Evolutionary conservation across 257 asterid genomes (phyloP), one percentile per base, ranked within the genome.

Genomic region (Linaria vulgaris): DNA sequence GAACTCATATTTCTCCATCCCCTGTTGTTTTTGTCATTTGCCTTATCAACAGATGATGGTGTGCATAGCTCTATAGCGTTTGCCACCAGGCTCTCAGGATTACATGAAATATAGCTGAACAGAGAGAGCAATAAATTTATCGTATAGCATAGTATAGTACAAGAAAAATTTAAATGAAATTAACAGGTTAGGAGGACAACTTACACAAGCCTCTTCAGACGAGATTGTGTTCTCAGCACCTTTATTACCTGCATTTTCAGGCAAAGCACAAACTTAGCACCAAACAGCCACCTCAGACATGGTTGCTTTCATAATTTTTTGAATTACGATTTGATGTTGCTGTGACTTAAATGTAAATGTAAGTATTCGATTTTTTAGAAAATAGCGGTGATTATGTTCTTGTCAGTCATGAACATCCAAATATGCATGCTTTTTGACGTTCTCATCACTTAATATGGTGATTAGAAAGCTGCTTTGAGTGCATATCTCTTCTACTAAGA

Each of bases 21-120:
- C 63, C 87, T 22, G 76, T 87, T 90, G 78, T 85, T 85, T 72
- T 80, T 86, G 69, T 85, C 78, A 59, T 67, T 73, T 34, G 79
- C 88, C 67, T 81, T 84, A 75, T 82, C 95, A 0, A 61, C 78
- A 7, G 49, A 4, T 9, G 96, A 90, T 38, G 99, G 99, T 27
- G 97, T 85, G 86, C 97, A 90, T 17, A 94, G 95, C 87, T 94
- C 99, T 56, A 94, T 94, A 68, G 99, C 95, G 67, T 94, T 94
- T 61, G 99, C 99, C 74, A 90, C 96, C 80, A 94, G 80, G 66
- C 90, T 90, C 46, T 94, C 99, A 7, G 99, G 99, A 73, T 94
- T 94, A 68, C 99, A 94, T 37, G 99, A 94, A 63, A 94, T 90
- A 77, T 94, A 94, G 67, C 99, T 94, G 95, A 68, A 74, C 13